Evolutionary conservation across 768 basidiomycete genomes (phyloP).

Genomic region (Trametes cubensis): DNA sequence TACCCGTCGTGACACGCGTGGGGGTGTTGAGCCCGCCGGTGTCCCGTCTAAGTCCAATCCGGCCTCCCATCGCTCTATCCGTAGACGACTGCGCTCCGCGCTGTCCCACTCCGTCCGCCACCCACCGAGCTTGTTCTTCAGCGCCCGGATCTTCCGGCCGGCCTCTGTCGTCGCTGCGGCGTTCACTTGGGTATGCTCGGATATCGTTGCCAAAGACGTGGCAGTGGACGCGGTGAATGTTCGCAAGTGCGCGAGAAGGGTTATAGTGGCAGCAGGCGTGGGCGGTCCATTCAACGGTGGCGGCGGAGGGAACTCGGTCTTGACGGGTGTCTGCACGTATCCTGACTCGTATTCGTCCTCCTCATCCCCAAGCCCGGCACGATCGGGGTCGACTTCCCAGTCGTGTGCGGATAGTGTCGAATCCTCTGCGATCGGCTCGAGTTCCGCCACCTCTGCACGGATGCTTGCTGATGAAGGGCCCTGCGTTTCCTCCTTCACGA

Average conservation of each 20-base stretch:
- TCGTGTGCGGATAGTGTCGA: slow-evolving; percentile 39
- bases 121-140: slow-evolving; percentile 81
- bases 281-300: slow-evolving; percentile 51
- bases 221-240: slow-evolving; percentile 75
- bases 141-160: slow-evolving; percentile 80
- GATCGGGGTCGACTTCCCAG: slow-evolving; percentile 56
- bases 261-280: slow-evolving; percentile 61
- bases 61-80: slow-evolving; percentile 82
- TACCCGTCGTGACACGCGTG: slow-evolving; percentile 44
- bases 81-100: slow-evolving; percentile 74
- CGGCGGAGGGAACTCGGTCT: slow-evolving; percentile 58
- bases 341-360: slow-evolving; percentile 47
- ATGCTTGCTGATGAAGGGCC: slow-evolving; percentile 25
- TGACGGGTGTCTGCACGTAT: slow-evolving; percentile 50
- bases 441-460: slow-evolving; percentile 14
- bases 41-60: slow-evolving; percentile 49
- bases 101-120: slow-evolving; percentile 85
- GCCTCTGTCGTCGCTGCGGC: slow-evolving; percentile 84
- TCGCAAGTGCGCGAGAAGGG: slow-evolving; percentile 72
- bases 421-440: slow-evolving; percentile 38
- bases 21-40: slow-evolving; percentile 32
- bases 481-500: slow-evolving; percentile 44
- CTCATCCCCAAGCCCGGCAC: slow-evolving; percentile 47
- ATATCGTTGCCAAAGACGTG: slow-evolving; percentile 72
- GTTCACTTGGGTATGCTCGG: slow-evolving; percentile 88